These are phyloP conservation scores for Medicago lupulina DNA, from an alignment of 306 rosid species.

Conservation along the genomic window DNA sequence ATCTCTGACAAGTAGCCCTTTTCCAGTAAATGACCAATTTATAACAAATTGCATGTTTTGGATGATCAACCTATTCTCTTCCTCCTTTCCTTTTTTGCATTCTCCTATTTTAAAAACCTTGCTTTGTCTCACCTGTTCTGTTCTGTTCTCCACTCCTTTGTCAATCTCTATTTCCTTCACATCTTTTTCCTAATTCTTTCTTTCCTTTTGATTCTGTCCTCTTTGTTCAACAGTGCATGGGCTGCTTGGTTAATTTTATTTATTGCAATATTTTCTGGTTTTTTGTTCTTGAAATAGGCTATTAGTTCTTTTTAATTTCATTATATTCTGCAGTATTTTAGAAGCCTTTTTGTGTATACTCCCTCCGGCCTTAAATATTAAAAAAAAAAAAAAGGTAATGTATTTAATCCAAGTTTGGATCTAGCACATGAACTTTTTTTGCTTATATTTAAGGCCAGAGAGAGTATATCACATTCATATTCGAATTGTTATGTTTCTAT, in stretches of 20 bases:
- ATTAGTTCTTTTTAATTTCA: background rate
- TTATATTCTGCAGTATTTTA: background rate
- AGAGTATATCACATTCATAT: background rate
- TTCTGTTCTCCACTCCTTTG: background rate
- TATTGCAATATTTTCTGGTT: conserved; percentile 1
- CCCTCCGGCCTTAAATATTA: background rate
- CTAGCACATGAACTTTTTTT: background rate
- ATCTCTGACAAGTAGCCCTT: background rate
- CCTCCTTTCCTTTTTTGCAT: background rate
- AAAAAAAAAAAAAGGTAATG: background rate
- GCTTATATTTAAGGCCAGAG: background rate
- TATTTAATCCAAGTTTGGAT: background rate
- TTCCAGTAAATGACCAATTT: background rate
- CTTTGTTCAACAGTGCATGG: conserved; percentile 1
- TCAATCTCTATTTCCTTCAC: conserved; percentile 14
- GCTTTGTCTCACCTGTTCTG: background rate
- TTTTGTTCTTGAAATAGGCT: background rate
- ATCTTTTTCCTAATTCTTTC: conserved; percentile 1
- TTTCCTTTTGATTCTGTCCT: background rate
- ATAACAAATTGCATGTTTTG: conserved; percentile 4
- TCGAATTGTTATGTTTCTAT: background rate
- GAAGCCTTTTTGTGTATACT: background rate
- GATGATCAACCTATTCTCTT: conserved; percentile 7
- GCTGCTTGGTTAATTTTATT: background rate
- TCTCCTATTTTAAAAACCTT: conserved; percentile 16